These are phyloP conservation scores for Suillus subaureus DNA, from an alignment of 768 basidiomycete genomes.

Conservation along the genomic window DNA sequence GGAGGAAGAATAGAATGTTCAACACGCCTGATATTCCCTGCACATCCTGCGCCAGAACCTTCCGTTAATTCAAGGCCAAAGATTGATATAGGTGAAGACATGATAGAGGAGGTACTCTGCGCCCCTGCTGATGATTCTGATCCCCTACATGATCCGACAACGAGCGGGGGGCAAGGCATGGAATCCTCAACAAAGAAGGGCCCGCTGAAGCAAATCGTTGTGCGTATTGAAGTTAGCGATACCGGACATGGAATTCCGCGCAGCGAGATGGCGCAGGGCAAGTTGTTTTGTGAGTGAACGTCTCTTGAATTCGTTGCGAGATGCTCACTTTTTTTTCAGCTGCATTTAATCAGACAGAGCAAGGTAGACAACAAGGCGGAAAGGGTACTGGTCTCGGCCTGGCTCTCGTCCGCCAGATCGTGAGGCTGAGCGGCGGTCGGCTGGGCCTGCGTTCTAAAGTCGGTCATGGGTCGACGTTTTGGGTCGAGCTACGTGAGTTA, in stretches of 20 bases:
- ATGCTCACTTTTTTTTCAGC: conserved; percentile 39
- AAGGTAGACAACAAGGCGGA: conserved; percentile 72
- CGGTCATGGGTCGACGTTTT: conserved; percentile 81
- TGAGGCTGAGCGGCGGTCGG: conserved; percentile 73
- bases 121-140: conserved; percentile 37
- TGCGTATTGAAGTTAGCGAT: conserved; percentile 84
- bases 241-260: conserved; percentile 67
- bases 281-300: conserved; percentile 62
- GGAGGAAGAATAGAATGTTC: conserved; percentile 70
- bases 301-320: background rate
- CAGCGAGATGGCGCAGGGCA: conserved; percentile 69
- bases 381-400: conserved; percentile 77
- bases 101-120: conserved; percentile 27
- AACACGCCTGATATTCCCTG: conserved; percentile 57
- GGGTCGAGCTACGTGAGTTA: conserved; percentile 73
- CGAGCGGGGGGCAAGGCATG: background rate
- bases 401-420: conserved; percentile 77
- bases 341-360: conserved; percentile 79
- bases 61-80: conserved; percentile 6
- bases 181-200: conserved; percentile 7
- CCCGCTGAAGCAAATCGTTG: conserved; percentile 64
- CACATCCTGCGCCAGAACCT: conserved; percentile 20
- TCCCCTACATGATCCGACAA: conserved; percentile 11
- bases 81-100: conserved; percentile 15
- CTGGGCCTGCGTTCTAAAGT: conserved; percentile 68